Percentiles rank a stretch among this genome's conserved stretches.
phyloP scores from a whole-genome alignment of 2,329 filamentous ascomycete species.

The Penicillium sp. region DNA sequence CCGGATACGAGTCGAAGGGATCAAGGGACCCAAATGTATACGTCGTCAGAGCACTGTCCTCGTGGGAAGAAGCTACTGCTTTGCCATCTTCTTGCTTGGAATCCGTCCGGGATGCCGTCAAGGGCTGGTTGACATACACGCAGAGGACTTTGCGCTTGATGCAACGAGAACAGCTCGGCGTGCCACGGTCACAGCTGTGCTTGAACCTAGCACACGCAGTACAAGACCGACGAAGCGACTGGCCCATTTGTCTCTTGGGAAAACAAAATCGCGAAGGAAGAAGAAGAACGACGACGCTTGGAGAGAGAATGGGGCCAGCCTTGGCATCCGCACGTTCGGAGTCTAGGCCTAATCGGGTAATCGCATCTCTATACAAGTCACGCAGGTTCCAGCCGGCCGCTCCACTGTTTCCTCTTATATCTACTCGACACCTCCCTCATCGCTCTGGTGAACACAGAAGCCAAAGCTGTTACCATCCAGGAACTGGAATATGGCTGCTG shows the following conservation, averaged over 20 bases:
- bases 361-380: conserved; percentile 1
- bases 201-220: conserved; percentile 56
- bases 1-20: conserved; percentile 58
- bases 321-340: conserved; percentile 11
- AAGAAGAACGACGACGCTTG: no score
- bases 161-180: conserved; percentile 56
- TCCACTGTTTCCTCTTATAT: no score
- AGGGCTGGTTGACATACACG: conserved; percentile 55
- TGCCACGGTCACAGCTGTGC: conserved; percentile 55
- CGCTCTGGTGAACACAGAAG: no score
- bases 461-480: no score
- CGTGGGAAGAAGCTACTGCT: conserved; percentile 6
- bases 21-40: conserved; percentile 46
- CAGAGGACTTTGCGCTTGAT: conserved; percentile 49
- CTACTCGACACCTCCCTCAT: no score
- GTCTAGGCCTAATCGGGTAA: conserved; percentile 26
- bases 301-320: no score
- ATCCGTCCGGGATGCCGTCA: conserved; percentile 30
- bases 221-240: conserved; percentile 58
- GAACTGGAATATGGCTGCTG: conserved; percentile 12
- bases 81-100: conserved; percentile 9
- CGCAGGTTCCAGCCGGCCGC: no score
- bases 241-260: no score
- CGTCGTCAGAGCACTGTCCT: conserved; percentile 17
- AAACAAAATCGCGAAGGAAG: no score